Base-by-base conservation (phyloP, 257 asterid genomes). In the Catharanthus roseus region DNA sequence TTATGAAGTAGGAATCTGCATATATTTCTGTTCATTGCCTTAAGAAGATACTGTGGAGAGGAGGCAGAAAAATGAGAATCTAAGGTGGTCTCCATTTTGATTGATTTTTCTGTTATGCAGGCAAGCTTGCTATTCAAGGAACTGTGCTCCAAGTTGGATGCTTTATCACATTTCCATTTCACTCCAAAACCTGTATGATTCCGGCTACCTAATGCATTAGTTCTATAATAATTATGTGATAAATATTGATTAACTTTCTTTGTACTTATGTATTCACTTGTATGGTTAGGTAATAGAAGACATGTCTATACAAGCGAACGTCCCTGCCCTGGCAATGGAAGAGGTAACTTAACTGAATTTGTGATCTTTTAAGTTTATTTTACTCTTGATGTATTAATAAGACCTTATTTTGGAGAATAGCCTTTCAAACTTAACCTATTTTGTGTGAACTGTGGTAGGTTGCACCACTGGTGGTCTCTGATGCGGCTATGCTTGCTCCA, bases 401-500 rank as follows among this genome's bases (percentile, higher is more conserved):
- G 26, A 62, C 47, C 36, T 2, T 13, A 28, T 19, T 19, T 42
- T 34, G 29, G 18, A 34, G 4, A 3, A n/a, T 16, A 34, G 2
- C 47, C 67, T 62, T 34, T 34, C 36, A 28, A 31, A 18, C 11
- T 42, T 45, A 47, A 31, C 57, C 26, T 28, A 49, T 49, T 44
- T 13, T 42, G 57, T 47, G 26, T 15, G 58, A 47, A 16, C 18
- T 67, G 33, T 81, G 70, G 62, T 73, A 95, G 99, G 85, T 95
- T 81, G 99, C 98, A 19, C 97, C 99, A 21, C 49, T 88, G 82
- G 98, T 88, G 4, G 97, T 91, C 75, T 95, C 99, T 64, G 97
- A 95, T 77, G 98, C 98, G 29, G 92, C 97, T 81, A 91, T 95
- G 98, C 90, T 95, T 54, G 99, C 99, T 77, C 99, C 99, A 18